Evolutionary conservation across 2,329 filamentous ascomycete genomes (phyloP).

Genomic region (Teratosphaeriaceae sp.): DNA sequence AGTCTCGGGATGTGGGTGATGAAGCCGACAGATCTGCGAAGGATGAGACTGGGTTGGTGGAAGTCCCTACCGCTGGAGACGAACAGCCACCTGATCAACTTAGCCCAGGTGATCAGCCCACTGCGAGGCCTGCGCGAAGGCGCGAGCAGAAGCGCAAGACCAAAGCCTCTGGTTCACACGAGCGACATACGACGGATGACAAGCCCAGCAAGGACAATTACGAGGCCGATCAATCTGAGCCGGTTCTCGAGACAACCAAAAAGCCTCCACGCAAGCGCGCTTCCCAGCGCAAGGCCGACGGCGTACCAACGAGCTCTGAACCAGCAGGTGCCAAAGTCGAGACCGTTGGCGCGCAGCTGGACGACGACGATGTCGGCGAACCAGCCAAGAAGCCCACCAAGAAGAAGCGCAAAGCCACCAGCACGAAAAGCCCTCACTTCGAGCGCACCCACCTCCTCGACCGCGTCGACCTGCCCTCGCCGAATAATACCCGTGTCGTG

Average conservation of each 20-base stretch:
- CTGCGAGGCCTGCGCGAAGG: neutral
- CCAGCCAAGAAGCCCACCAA: constrained; percentile 7
- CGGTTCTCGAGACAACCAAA: too few species aligned
- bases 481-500: constrained; percentile 20
- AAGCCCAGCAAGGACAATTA: too few species aligned
- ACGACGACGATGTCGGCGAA: neutral
- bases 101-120: neutral
- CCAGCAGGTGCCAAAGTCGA: neutral
- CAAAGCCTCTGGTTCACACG: too few species aligned
- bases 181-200: too few species aligned
- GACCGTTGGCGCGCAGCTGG: too few species aligned
- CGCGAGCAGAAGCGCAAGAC: too few species aligned
- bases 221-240: neutral
- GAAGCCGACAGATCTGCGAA: too few species aligned
- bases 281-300: neutral
- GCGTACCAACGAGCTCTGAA: too few species aligned
- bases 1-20: neutral
- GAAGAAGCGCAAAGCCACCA: constrained; percentile 16
- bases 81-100: too few species aligned
- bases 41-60: neutral
- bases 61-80: neutral
- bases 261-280: neutral
- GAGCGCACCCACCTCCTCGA: constrained; percentile 14
- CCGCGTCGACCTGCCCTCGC: constrained; percentile 22
- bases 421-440: constrained; percentile 21